Conservation (phyloP, 2,329 filamentous ascomycete genomes). For the Pyrenophora teres region DNA sequence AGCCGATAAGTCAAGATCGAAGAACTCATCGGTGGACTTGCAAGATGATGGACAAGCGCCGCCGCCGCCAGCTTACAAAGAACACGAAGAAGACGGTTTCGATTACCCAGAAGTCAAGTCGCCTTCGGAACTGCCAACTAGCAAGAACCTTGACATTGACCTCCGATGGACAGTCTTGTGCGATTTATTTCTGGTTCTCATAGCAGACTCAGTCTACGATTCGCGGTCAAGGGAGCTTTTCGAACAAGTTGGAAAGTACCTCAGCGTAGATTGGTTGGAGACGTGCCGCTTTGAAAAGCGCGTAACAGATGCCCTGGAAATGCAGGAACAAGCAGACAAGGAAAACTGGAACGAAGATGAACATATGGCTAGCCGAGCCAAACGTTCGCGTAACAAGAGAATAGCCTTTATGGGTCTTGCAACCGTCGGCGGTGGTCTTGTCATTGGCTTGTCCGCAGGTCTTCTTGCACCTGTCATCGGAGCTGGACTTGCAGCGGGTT, state of each 20-base stretch:
- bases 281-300: slow-evolving; percentile 97
- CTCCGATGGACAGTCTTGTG: slow-evolving; percentile 96
- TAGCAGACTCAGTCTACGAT: slow-evolving; percentile 94
- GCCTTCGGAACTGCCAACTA: slow-evolving; percentile 79
- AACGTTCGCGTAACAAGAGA: slow-evolving; percentile 77
- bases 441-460: slow-evolving; percentile 93
- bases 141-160: slow-evolving; percentile 89
- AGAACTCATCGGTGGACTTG: slow-evolving; percentile 39
- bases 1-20: slow-evolving; percentile 29
- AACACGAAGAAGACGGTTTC: slow-evolving; percentile 70
- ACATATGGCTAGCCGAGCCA: slow-evolving; percentile 84
- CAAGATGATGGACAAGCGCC: slow-evolving; percentile 53
- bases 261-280: slow-evolving; percentile 86
- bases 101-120: slow-evolving; percentile 79
- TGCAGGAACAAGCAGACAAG: slow-evolving; percentile 92
- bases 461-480: slow-evolving; percentile 92
- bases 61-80: slow-evolving; percentile 60
- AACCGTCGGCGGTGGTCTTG: slow-evolving; percentile 90
- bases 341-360: slow-evolving; percentile 98
- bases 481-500: slow-evolving; percentile 88
- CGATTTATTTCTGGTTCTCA: slow-evolving; percentile 92
- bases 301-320: slow-evolving; percentile 93
- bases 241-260: slow-evolving; percentile 77
- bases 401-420: slow-evolving; percentile 96
- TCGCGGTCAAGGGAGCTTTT: slow-evolving; percentile 82